A percentile compares a stretch with the other conserved stretches of the same genome.
Evolutionary conservation across 108 stramenopile genomes (phyloP).

Genomic region (Conticribra weissflogii): DNA sequence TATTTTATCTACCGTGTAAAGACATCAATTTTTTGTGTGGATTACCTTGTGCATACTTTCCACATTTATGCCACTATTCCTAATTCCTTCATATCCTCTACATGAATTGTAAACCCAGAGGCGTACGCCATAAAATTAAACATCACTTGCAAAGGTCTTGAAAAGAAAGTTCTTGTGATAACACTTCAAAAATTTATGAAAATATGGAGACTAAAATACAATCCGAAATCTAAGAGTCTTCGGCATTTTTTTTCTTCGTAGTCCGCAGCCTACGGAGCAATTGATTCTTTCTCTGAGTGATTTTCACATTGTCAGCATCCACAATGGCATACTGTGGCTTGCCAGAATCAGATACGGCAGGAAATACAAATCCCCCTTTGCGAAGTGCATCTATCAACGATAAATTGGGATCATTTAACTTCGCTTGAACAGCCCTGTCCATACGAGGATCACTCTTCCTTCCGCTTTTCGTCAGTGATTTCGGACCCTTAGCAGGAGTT

Average conservation of each 20-base stretch:
- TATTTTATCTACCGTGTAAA: no score
- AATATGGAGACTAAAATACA: no score
- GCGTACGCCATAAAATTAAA: no score
- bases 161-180: no score
- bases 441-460: slow-evolving; percentile 77
- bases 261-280: slow-evolving; percentile 69
- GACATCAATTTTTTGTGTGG: no score
- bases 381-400: slow-evolving; percentile 69
- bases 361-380: slow-evolving; percentile 77
- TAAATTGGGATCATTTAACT: slow-evolving; percentile 64
- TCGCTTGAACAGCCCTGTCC: slow-evolving; percentile 77
- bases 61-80: no score
- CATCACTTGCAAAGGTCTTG: no score
- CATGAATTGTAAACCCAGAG: no score
- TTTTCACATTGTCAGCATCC: slow-evolving; percentile 71
- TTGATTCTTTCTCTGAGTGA: slow-evolving; percentile 86
- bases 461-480: slow-evolving; percentile 45
- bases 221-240: no score
- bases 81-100: no score
- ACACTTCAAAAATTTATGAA: no score
- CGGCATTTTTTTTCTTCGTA: slow-evolving; percentile 45
- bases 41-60: no score
- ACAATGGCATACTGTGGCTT: slow-evolving; percentile 27
- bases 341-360: slow-evolving; percentile 51
- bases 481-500: slow-evolving; percentile 26